These are phyloP conservation scores for Primulina huaijiensis DNA, from an alignment of 257 asterid genomes.

Conservation along the genomic window DNA sequence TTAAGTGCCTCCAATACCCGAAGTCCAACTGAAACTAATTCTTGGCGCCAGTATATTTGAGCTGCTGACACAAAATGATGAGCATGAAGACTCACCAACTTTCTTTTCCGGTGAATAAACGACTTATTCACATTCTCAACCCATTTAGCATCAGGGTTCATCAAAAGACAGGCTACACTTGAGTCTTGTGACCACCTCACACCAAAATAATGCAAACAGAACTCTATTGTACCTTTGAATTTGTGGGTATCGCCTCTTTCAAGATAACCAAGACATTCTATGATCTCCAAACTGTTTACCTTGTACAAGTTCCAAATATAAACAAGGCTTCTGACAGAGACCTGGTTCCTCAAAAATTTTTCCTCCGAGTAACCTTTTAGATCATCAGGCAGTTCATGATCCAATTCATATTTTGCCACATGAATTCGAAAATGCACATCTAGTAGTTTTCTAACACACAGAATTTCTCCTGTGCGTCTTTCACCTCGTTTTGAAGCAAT, in stretches of 20 bases:
- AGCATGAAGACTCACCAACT: conserved; percentile 30
- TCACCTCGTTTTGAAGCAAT: conserved; percentile 22
- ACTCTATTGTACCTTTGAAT: conserved; percentile 16
- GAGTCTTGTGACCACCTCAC: conserved; percentile 30
- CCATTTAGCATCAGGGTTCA: conserved; percentile 59
- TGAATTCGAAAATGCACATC: conserved; percentile 40
- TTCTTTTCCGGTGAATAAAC: conserved; percentile 24
- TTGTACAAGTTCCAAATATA: conserved; percentile 48
- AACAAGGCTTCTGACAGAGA: conserved; percentile 40
- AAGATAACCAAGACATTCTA: conserved; percentile 36
- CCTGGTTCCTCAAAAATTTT: conserved; percentile 28
- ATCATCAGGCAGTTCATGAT: conserved; percentile 25
- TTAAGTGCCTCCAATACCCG: conserved; percentile 42
- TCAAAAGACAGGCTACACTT: conserved; percentile 26
- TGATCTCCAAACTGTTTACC: conserved; percentile 21
- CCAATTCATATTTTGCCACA: conserved; percentile 34
- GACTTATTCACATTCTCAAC: conserved; percentile 28
- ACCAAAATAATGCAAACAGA: conserved; percentile 54
- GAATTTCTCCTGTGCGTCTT: conserved; percentile 31
- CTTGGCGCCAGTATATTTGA: conserved; percentile 38
- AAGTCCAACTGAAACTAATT: conserved; percentile 38
- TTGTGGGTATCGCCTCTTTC: conserved; percentile 11
- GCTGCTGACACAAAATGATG: conserved; percentile 44
- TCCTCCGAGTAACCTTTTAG: conserved; percentile 24
- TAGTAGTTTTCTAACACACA: conserved; percentile 38